Base-by-base conservation (phyloP, 2,329 filamentous ascomycete species). In the Beauveria pseudobassiana region DNA sequence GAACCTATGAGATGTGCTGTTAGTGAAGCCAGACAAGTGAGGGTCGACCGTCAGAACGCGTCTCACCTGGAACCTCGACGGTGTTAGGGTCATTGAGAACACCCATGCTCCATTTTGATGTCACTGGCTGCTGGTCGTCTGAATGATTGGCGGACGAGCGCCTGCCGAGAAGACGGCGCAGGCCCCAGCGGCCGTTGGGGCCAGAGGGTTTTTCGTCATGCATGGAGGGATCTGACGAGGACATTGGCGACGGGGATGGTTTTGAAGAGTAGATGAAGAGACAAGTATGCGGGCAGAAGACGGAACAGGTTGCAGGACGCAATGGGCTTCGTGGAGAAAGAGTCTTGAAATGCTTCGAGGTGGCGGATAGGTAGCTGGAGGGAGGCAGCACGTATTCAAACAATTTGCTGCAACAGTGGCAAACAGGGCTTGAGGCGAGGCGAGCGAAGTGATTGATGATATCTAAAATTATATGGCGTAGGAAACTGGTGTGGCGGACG, bases 61-160 rank as follows among this genome's bases (percentile, higher is more conserved):
- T 57, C 82, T 65, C 77, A 92, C 90, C 91, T 66, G 93, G 93
- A 14, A 96, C 92, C 75, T 96, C 90, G 65, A 95, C 89, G 0
- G 92, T 96, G 62, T 87, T 74, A 53, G 78, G 84, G 68, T 95
- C 91, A 69, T 91, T 93, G 65, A 96, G 74, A 28, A 97, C 90
- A n/a, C 93, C 92, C 77, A 96, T 78, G 54, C 77, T 82, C 84
- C 83, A 86, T 74, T 71, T 80, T 7, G 77, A 70, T 28, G 67
- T 69, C 8, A 18, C 64, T 18, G 62, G 59, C 16, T 58, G 50
- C 48, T 63, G 64, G 40, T 65, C 16, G 18, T 61, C 49, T 1
- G 49, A 49, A 5, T 61, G 59, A 22, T 45, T 61, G 6, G 52
- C 30, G 20, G 58, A 48, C 5, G 43, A 26, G 9, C 60, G 52